phyloP scores from a whole-genome alignment of 1,284 basidiomycete species.

The Coniophora puteana region DNA sequence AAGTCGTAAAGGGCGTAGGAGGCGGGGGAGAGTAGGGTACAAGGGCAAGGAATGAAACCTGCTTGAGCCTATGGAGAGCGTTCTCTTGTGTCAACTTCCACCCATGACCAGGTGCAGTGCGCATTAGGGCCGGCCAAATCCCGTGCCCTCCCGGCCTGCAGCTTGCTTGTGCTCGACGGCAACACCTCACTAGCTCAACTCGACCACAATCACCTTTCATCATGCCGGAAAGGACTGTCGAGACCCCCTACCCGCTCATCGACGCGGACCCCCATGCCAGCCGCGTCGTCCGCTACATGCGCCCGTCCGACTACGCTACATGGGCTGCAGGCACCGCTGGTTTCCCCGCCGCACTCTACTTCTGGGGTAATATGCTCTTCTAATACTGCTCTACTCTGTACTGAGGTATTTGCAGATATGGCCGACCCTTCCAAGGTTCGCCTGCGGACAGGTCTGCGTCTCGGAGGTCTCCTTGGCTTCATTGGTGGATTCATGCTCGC shows the following conservation, averaged over 20 bases:
- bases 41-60: conserved; percentile 11
- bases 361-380: conserved; percentile 56
- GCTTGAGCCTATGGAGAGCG: conserved; percentile 10
- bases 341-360: conserved; percentile 72
- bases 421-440: conserved; percentile 36
- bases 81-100: background rate
- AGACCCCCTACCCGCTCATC: conserved; percentile 79
- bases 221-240: conserved; percentile 72
- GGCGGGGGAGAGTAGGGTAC: conserved; percentile 10
- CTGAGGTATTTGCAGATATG: conserved; percentile 34
- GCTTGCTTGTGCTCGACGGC: conserved; percentile 6
- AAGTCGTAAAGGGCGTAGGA: conserved; percentile 7
- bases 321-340: conserved; percentile 83
- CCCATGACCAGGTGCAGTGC: conserved; percentile 9
- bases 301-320: conserved; percentile 82
- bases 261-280: conserved; percentile 90
- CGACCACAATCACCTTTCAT: conserved; percentile 11
- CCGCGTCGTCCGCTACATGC: conserved; percentile 88
- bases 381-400: background rate
- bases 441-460: conserved; percentile 28
- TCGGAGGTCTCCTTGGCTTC: conserved; percentile 57
- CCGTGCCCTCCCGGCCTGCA: conserved; percentile 13
- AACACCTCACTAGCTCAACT: background rate
- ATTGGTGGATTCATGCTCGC: conserved; percentile 90
- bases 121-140: conserved; percentile 27